Conservation (phyloP, 441 rosid genomes). For the Melastoma candidum region DNA sequence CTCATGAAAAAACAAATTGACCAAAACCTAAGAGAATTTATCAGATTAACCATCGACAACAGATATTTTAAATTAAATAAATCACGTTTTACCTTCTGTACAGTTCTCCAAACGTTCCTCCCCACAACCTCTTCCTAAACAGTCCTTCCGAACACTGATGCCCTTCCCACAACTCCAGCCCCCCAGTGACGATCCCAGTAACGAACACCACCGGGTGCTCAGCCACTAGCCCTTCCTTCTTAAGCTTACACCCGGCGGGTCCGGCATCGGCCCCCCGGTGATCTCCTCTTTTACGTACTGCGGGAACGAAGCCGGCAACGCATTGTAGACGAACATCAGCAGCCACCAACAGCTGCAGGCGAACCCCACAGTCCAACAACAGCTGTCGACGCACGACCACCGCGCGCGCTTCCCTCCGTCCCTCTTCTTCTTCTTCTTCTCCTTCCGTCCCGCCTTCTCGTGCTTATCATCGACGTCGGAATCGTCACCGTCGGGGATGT, state of each 20-base stretch:
- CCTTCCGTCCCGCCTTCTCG: slow-evolving; percentile 18
- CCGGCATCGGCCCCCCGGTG: slow-evolving; percentile 68
- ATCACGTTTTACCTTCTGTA: slow-evolving; percentile 47
- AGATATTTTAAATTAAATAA: background rate
- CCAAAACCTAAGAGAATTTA: too few species aligned
- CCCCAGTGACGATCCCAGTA: slow-evolving; percentile 93
- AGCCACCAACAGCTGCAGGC: slow-evolving; percentile 84
- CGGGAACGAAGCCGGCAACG: slow-evolving; percentile 81
- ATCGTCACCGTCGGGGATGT: slow-evolving; percentile 1
- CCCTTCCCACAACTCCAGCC: slow-evolving; percentile 98
- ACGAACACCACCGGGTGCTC: slow-evolving; percentile 89
- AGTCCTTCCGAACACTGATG: slow-evolving; percentile 74
- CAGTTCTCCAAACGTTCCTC: slow-evolving; percentile 88
- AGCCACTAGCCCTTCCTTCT: slow-evolving; percentile 69
- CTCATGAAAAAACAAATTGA: too few species aligned
- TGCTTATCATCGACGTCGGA: slow-evolving; percentile 20
- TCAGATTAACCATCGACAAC: too few species aligned
- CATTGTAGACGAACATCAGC: slow-evolving; percentile 64
- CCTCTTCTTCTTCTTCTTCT: slow-evolving; percentile 7
- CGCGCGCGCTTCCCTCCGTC: slow-evolving; percentile 5
- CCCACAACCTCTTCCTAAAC: slow-evolving; percentile 91
- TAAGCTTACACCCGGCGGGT: slow-evolving; percentile 81
- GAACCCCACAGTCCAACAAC: slow-evolving; percentile 85
- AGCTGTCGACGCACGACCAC: slow-evolving; percentile 78
- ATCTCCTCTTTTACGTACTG: slow-evolving; percentile 81